Evolutionary conservation across 2,329 filamentous ascomycete genomes (phyloP), one percentile per base, ranked within the genome.

Genomic region (Waltergamsia citrina): DNA sequence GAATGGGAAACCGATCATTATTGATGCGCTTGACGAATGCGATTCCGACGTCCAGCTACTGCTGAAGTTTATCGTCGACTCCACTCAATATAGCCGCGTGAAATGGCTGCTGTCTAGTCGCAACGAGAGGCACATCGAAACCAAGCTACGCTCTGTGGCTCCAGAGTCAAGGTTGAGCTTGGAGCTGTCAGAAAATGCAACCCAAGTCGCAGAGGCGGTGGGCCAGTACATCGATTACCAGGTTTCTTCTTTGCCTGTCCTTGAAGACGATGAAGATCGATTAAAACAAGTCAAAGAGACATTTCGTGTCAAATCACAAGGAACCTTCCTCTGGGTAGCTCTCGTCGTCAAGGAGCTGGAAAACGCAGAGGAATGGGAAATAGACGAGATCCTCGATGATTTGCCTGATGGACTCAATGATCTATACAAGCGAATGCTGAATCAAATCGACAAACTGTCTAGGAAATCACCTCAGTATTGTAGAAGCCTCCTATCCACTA

Each of bases 1-100:
- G 3, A 12, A 44, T 1, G 39, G 10, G 0, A 49, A 47, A 0
- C 52, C 51, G 38, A 33, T 71, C 5, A 38, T 68, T 10, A 44
- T 71, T 28, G 63, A 70, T 44, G 65, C 62, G 2, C 57, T 70
- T 1, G 63, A 71, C 36, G 63, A 70, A 42, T 67, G 61, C 36
- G 37, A 31, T 11, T 16, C 23, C 4, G 51, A 44, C 15, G 37
- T 43, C 15, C 17, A 33, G 1, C 29, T 50, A 25, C 56, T 69
- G 4, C 44, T 69, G 10, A 29, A 53, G 1, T 39, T 63, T 10
- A 52, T 67, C 30, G 31, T 43, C 11, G 33, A 48, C 20, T 34
- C 38, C 1, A 43, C 56, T 2, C 11, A 20, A 19, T 8, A 20
- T 17, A 16, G 11, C 15, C 5, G 12, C n/a, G 15, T 32, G 35